These are phyloP conservation scores for Colletotrichum siamense DNA, from an alignment of 2,329 filamentous ascomycete genomes.

Conservation along the genomic window DNA sequence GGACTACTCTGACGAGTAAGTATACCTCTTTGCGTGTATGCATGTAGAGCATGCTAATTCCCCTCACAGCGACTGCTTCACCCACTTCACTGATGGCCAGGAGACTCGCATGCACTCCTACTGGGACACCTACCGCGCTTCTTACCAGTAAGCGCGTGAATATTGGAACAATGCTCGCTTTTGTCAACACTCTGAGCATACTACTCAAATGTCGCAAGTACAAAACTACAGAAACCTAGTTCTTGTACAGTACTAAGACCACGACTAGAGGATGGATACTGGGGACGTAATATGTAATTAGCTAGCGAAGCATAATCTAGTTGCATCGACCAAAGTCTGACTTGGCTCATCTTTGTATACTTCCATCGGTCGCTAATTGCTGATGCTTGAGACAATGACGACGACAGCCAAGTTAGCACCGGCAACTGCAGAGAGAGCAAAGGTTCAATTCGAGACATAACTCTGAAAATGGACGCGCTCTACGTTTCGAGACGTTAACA, in stretches of 20 bases:
- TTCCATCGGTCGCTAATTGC: background rate
- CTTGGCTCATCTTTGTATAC: background rate
- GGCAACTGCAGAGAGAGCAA: background rate
- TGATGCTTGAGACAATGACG: background rate
- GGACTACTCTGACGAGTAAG: slow-evolving; percentile 48
- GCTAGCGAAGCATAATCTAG: background rate
- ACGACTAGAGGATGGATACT: background rate
- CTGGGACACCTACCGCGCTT: slow-evolving; percentile 32
- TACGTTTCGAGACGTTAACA: background rate
- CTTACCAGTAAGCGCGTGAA: slow-evolving; percentile 10
- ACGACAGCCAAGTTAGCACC: background rate
- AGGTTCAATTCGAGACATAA: background rate
- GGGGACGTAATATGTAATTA: background rate
- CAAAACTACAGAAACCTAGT: background rate
- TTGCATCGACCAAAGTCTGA: background rate
- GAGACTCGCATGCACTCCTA: slow-evolving; percentile 35
- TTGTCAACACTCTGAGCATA: background rate
- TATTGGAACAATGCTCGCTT: background rate
- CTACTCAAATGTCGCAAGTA: background rate
- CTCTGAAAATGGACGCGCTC: background rate
- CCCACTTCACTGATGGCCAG: slow-evolving; percentile 50
- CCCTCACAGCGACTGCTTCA: slow-evolving; percentile 42
- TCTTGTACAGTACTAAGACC: background rate
- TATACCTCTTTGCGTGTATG: background rate
- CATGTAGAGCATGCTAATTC: background rate